Evolutionary conservation across 129 eudicot genomes (phyloP).

Genomic region (Kitagawia praeruptora): DNA sequence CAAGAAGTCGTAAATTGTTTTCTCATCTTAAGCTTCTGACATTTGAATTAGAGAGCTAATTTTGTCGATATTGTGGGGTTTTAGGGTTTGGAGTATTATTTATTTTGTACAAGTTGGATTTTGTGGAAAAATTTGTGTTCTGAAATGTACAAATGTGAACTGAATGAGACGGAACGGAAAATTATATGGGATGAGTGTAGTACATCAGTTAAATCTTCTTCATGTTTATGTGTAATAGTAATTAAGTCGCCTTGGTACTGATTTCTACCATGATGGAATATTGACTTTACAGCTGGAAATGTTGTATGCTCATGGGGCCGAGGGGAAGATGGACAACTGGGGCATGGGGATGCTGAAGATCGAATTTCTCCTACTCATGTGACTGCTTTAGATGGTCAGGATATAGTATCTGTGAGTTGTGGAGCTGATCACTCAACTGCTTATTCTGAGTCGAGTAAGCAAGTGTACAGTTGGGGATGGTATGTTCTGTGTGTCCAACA

Average conservation of each 20-base stretch:
- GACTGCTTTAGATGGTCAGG: constrained; percentile 78
- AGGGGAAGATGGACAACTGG: constrained; percentile 98
- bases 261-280: not conserved
- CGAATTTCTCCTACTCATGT: constrained; percentile 72
- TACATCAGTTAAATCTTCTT: not conserved
- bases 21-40: not conserved
- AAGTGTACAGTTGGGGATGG: constrained; percentile 99
- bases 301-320: constrained; percentile 99
- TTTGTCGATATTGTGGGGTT: not conserved
- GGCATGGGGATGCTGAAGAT: constrained; percentile 98
- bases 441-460: constrained; percentile 52
- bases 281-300: constrained; percentile 62
- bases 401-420: constrained; percentile 68
- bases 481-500: constrained; percentile 20
- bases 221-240: not conserved
- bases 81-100: not conserved
- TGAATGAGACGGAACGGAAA: not conserved
- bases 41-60: not conserved
- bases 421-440: constrained; percentile 98
- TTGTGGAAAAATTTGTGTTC: not conserved
- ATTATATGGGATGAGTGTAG: not conserved
- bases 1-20: not conserved
- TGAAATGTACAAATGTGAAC: not conserved
- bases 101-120: not conserved
- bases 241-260: not conserved